Percentiles rank a stretch among this genome's conserved stretches.
Evolutionary conservation across 352 stramenopile species (phyloP).

Genomic region (Pythium rhizo-oryzae): DNA sequence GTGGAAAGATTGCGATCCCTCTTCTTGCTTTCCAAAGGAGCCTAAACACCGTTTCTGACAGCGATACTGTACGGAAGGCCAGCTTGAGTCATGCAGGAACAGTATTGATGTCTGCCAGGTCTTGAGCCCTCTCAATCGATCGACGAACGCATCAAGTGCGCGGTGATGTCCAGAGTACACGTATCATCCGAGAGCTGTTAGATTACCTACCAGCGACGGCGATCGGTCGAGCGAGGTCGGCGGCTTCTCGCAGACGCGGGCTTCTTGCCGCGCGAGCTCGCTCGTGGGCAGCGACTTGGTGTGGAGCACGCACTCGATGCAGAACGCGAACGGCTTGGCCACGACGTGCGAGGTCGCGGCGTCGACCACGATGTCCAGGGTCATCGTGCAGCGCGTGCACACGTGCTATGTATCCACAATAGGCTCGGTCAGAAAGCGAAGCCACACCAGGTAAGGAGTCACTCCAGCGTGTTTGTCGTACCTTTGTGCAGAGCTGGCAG

Average conservation of each 20-base stretch:
- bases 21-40: too few relatives aligned
- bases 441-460: neutral
- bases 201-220: too few relatives aligned
- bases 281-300: slow-evolving; percentile 13
- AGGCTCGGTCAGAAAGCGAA: neutral
- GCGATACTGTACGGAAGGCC: too few relatives aligned
- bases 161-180: too few relatives aligned
- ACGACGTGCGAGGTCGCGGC: neutral
- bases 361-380: slow-evolving; percentile 18
- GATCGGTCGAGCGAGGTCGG: too few relatives aligned
- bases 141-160: too few relatives aligned
- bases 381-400: slow-evolving; percentile 11
- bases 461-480: neutral
- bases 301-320: slow-evolving; percentile 9
- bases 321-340: slow-evolving; percentile 14
- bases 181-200: too few relatives aligned
- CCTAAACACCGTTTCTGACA: too few relatives aligned
- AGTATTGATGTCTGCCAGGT: too few relatives aligned
- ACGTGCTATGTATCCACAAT: slow-evolving; percentile 11
- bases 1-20: too few relatives aligned
- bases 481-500: slow-evolving; percentile 15
- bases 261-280: slow-evolving; percentile 12
- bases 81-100: too few relatives aligned
- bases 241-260: neutral
- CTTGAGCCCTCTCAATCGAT: too few relatives aligned